Evolutionary conservation across 2,329 filamentous ascomycete species (phyloP), one percentile per base, ranked within the genome.

Genomic region (Hypoxylon sp.): DNA sequence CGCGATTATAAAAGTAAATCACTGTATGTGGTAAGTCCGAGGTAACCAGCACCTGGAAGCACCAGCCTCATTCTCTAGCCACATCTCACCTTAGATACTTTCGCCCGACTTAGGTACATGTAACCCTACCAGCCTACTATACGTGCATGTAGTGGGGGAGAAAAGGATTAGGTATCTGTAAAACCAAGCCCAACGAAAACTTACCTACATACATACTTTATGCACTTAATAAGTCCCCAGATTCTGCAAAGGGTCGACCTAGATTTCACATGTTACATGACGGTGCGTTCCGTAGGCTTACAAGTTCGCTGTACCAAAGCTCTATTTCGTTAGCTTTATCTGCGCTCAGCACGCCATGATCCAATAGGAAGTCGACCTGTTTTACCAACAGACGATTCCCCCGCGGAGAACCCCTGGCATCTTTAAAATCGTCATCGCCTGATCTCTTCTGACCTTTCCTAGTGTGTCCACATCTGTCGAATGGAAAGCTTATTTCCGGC

Each of bases 211-310:
- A 22, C 19, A 22, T 22, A 22, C 19, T 22, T 37, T 55, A 65
- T 51, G 52, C 35, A 48, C 33, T 67, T 51, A 64, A 24, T 42
- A 66, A 59, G 59, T 61, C 66, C 69, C 65, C 66, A 63, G 66
- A 61, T 60, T 59, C 52, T 61, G 55, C 55, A 58, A 55, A 48
- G 55, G 50, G 29, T 31, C 39, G 26, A 59, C 59, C 53, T 53
- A 70, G 42, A 70, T 54, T 71, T 71, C 62, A 59, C 63, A 69
- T 67, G 66, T 66, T 69, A 57, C 54, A 61, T 69, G 55, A 39
- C 55, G 59, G 65, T 59, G 48, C 55, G 61, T 71, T 52, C 63
- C 66, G 66, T 63, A 39, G 39, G 63, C 63, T 67, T 69, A 69
- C 48, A 24, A 39, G 22, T 50, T 59, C 65, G 50, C 60, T 50